Evolutionary conservation across 2,329 filamentous ascomycete genomes (phyloP).

Genomic region (Talaromyces sp.): DNA sequence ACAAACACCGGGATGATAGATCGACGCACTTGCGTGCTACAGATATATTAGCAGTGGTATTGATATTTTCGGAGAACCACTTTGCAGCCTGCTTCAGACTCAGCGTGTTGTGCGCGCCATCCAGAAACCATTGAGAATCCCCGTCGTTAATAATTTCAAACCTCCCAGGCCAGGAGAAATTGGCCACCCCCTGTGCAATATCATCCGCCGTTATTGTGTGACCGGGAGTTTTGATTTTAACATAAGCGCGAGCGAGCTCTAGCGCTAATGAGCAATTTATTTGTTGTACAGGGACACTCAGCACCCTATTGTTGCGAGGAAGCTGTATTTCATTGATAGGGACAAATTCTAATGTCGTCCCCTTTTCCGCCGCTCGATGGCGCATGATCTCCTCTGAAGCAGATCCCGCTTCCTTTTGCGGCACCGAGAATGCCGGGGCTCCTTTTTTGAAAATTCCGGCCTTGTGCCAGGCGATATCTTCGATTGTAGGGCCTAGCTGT

Average conservation of each 20-base stretch:
- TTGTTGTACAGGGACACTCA: constrained; percentile 24
- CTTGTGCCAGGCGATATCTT: constrained; percentile 57
- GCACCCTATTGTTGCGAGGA: constrained; percentile 8
- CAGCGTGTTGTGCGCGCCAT: constrained; percentile 40
- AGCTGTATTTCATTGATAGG: constrained; percentile 13
- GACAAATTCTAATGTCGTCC: background rate
- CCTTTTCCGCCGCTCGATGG: constrained; percentile 1
- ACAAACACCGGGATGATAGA: background rate
- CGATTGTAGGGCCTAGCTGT: constrained; percentile 57
- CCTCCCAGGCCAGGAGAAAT: constrained; percentile 28
- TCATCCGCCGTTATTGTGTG: constrained; percentile 16
- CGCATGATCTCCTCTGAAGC: constrained; percentile 32
- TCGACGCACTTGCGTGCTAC: background rate
- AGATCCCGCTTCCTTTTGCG: constrained; percentile 22
- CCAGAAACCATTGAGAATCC: constrained; percentile 32
- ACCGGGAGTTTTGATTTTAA: constrained; percentile 16
- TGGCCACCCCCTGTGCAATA: constrained; percentile 18
- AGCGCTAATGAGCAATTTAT: constrained; percentile 29
- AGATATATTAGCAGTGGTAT: background rate
- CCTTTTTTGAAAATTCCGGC: constrained; percentile 63
- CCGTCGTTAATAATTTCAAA: constrained; percentile 25
- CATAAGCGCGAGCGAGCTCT: constrained; percentile 17
- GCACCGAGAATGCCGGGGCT: constrained; percentile 53
- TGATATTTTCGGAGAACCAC: constrained; percentile 29
- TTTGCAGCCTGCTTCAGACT: constrained; percentile 32